Base-by-base conservation (phyloP, 116 monocot genomes). In the Posidonia oceanica region DNA sequence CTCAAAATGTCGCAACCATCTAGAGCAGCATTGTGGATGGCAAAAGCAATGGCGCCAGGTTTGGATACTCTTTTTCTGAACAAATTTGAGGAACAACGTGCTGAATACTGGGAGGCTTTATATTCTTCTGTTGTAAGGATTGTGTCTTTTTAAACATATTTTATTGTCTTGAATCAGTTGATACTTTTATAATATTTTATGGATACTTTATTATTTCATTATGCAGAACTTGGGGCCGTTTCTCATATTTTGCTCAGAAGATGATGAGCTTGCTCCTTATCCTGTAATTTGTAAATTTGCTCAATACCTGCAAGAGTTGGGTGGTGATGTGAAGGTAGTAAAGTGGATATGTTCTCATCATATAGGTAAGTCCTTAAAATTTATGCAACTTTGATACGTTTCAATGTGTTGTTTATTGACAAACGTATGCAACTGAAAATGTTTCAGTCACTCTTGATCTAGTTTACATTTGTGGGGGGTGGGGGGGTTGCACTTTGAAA, bases 71-170 rank as follows among this genome's bases (percentile, higher is more conserved):
- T 98, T 21, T 98, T 89, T 72, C 69, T 85, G 2, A 78, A 66
- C 69, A 86, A 80, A 72, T 81, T 89, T 82, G 85, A 91, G 83
- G 86, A 74, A 51, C 80, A 87, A 44, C 78, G 80, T 77, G 81
- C 77, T 66, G 89, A 97, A 36, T 91, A 89, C 68, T 97, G 97
- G 91, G 81, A 87, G 57, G 79, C 83, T 64, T 77, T 89, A 1
- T 84, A 85, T 68, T 84, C 88, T 14, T 89, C 92, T 71, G 83
- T 72, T 78, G 97, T 97, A 92, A 84, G 80, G 8, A 70, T 80
- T 51, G 15, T 58, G 61, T 18, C 59, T 63, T 62, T 48, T 48
- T 38, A 66, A 5, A 17, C 17, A 36, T 63, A 20, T 20, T 10
- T 29, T 29, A 29, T 29, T 29, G 29, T 29, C 29, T 29, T 14